Conservation (phyloP, 768 basidiomycete genomes). For the Coprinellus aureogranulatus region DNA sequence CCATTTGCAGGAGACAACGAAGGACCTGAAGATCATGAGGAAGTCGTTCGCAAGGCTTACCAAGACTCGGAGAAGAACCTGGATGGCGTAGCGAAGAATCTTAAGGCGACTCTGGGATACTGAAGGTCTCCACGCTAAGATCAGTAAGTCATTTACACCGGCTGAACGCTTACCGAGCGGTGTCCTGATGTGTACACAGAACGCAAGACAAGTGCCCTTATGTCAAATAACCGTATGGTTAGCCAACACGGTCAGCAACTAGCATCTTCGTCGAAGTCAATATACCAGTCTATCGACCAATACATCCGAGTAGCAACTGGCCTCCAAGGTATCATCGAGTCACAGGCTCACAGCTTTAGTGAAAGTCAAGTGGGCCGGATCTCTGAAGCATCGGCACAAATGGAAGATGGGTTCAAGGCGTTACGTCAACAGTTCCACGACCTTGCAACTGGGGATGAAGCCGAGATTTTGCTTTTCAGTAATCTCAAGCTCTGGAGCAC, state of each 20-base stretch:
- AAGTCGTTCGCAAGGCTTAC: slow-evolving; percentile 72
- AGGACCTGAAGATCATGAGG: slow-evolving; percentile 76
- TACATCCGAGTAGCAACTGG: slow-evolving; percentile 36
- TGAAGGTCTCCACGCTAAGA: slow-evolving; percentile 70
- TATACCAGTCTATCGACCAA: slow-evolving; percentile 58
- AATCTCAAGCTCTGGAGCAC: slow-evolving; percentile 48
- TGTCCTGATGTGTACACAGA: slow-evolving; percentile 40
- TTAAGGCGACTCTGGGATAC: slow-evolving; percentile 74
- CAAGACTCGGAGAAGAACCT: slow-evolving; percentile 69
- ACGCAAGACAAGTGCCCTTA: slow-evolving; percentile 65
- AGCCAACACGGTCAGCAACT: slow-evolving; percentile 60
- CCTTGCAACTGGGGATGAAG: slow-evolving; percentile 56
- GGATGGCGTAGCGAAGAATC: slow-evolving; percentile 66
- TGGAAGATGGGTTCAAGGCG: slow-evolving; percentile 57
- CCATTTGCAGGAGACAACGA: slow-evolving; percentile 58
- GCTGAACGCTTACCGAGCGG: slow-evolving; percentile 7
- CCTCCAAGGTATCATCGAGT: neutral
- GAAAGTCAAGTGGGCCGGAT: slow-evolving; percentile 52
- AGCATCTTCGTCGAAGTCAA: slow-evolving; percentile 46
- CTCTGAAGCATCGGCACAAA: slow-evolving; percentile 48
- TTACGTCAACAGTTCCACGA: slow-evolving; percentile 49
- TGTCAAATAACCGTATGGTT: slow-evolving; percentile 65
- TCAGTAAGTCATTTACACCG: slow-evolving; percentile 54
- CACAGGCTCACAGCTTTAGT: slow-evolving; percentile 1
- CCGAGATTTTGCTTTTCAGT: slow-evolving; percentile 51